Evolutionary conservation across 164 flowering plant genomes (phyloP).

Genomic region (Stephania japonica): DNA sequence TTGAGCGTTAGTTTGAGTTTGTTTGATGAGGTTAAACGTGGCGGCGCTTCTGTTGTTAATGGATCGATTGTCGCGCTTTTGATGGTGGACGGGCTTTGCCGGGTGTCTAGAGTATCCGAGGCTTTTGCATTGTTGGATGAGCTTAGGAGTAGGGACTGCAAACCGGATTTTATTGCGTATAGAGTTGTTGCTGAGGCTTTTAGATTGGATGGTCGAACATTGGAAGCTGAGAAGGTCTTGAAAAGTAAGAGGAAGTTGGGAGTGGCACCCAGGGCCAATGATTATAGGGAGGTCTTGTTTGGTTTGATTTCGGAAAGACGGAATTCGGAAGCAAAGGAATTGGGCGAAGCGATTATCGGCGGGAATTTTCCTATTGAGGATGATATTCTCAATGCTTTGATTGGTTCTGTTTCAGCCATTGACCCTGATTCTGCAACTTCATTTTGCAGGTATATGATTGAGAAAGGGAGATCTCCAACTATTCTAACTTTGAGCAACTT

Average conservation of each 20-base stretch:
- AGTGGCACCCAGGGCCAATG: conserved; percentile 74
- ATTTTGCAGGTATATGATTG: conserved; percentile 55
- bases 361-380: conserved; percentile 77
- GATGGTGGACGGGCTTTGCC: conserved; percentile 72
- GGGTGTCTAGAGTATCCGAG: conserved; percentile 37
- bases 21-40: conserved; percentile 41
- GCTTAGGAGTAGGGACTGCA: conserved; percentile 60
- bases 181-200: conserved; percentile 67
- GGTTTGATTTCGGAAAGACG: conserved; percentile 50
- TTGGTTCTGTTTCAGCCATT: conserved; percentile 56
- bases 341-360: conserved; percentile 58
- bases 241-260: conserved; percentile 87
- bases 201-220: conserved; percentile 29
- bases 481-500: conserved; percentile 55
- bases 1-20: conserved; percentile 31
- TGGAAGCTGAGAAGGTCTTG: conserved; percentile 48
- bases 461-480: conserved; percentile 49
- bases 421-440: conserved; percentile 47
- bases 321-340: conserved; percentile 59
- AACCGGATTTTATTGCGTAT: conserved; percentile 95
- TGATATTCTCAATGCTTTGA: conserved; percentile 65
- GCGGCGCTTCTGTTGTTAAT: conserved; percentile 31
- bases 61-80: conserved; percentile 70
- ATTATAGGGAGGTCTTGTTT: conserved; percentile 61
- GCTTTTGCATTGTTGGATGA: conserved; percentile 55